phyloP scores from a whole-genome alignment of 176 grass and related monocot genomes.

The Zoysia pacifica region DNA sequence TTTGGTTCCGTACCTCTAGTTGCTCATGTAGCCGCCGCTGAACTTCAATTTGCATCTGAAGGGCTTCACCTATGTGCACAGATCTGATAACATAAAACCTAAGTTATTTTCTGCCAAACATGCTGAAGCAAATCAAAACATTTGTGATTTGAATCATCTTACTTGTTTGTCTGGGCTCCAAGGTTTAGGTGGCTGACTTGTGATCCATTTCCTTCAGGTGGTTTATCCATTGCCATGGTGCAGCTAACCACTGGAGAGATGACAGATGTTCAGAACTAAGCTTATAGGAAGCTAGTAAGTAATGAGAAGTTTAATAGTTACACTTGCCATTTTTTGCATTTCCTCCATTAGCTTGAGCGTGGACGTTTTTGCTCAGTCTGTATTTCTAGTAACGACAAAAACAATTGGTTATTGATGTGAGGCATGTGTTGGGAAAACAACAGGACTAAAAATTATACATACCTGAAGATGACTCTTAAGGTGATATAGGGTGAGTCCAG shows the following conservation, averaged over 20 bases:
- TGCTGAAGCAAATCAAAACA: constrained; percentile 18
- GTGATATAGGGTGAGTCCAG: constrained; percentile 95
- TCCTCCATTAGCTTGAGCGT: constrained; percentile 58
- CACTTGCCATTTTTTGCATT: constrained; percentile 70
- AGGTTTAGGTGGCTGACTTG: constrained; percentile 51
- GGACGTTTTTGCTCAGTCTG: constrained; percentile 91
- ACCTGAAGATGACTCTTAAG: constrained; percentile 99
- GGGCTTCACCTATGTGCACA: constrained; percentile 88
- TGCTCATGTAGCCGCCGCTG: constrained; percentile 87
- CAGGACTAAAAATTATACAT: constrained; percentile 30
- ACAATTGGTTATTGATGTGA: constrained; percentile 39
- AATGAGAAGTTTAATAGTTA: background rate
- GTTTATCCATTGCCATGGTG: constrained; percentile 58
- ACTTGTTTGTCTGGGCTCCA: constrained; percentile 79
- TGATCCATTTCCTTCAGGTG: constrained; percentile 62
- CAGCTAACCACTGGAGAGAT: constrained; percentile 49
- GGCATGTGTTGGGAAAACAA: constrained; percentile 22
- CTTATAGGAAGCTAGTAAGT: constrained; percentile 20
- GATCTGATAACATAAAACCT: constrained; percentile 57
- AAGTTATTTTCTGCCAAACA: constrained; percentile 41
- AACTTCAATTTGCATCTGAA: constrained; percentile 99
- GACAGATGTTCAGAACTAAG: constrained; percentile 37
- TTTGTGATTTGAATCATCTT: constrained; percentile 23
- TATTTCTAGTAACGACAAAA: constrained; percentile 77
- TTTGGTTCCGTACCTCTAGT: constrained; percentile 68